Base-by-base conservation (phyloP, 2,329 filamentous ascomycete species). In the Chlorencoelia australis region DNA sequence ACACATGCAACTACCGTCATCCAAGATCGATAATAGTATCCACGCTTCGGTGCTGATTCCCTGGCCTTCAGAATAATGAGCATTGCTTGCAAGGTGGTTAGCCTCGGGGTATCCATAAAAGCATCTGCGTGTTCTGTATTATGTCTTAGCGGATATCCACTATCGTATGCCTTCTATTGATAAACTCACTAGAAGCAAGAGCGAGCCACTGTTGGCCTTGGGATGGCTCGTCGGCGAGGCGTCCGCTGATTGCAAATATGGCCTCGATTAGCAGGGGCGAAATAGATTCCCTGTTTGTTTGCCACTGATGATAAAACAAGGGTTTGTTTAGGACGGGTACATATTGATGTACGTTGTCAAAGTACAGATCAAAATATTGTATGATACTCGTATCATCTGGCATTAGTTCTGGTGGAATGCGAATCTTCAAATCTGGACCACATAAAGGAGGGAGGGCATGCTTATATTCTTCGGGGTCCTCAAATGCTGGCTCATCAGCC, bases 21-120 rank as follows among this genome's bases (percentile, higher is more conserved):
- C 89, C 91, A 96, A 0, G 91, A 96, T 24, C 89, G 79, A 61
- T 91, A 96, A 59, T 91, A 96, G 56, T 96, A 96, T 1, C 91
- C 91, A 42, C 85, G 78, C 55, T 94, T 94, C 0, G 89, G 88
- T 7, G 82, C 78, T n/a, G 84, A 82, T 59, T 96, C 89, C 45
- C 87, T 75, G 1, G 89, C 91, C 59, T 96, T 96, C 28, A 95
- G 64, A 13, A 95, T 69, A 29, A 96, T 79, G 29, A 95, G 64
- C 43, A 94, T 67, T 3, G 87, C 89, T 61, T 96, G 89, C 7
- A 96, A 77, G 0, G 91, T 96, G 60, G 86, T 95, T 30, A 96
- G 56, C 33, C 89, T 73, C 2, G 89, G 87, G 16, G 89, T 77
- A 52, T 95, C 89, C 73, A 94, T 88, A 58, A 95, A 96, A 33